Evolutionary conservation across 768 basidiomycete species (phyloP).

Genomic region (Pleurotus tuoliensis): DNA sequence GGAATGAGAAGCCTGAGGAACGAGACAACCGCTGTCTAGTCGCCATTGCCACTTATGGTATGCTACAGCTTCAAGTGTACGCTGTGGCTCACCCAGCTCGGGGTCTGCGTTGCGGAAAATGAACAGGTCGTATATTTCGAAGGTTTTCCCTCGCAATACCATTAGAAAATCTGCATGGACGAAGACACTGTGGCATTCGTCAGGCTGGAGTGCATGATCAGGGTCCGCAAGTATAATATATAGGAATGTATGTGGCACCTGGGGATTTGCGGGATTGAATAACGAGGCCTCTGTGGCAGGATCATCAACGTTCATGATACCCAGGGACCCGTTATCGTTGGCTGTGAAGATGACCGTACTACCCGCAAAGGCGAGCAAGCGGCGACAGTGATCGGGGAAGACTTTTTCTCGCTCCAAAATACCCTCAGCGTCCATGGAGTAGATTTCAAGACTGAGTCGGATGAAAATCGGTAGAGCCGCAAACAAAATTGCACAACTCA

Average conservation of each 20-base stretch:
- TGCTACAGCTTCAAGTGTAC: conserved; percentile 37
- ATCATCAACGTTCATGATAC: conserved; percentile 31
- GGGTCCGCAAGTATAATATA: neutral
- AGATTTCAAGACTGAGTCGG: conserved; percentile 34
- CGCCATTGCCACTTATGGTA: conserved; percentile 51
- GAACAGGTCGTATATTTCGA: conserved; percentile 40
- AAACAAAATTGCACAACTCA: conserved; percentile 15
- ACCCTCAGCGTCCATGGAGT: conserved; percentile 34
- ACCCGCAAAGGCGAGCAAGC: conserved; percentile 31
- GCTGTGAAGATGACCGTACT: conserved; percentile 34
- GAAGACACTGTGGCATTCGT: conserved; percentile 36
- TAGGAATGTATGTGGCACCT: neutral
- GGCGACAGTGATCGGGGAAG: conserved; percentile 26
- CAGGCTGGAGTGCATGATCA: conserved; percentile 22
- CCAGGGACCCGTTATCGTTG: conserved; percentile 23
- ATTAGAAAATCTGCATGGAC: conserved; percentile 41
- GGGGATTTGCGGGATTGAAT: conserved; percentile 26
- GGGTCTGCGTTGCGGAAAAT: conserved; percentile 17
- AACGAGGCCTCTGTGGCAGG: conserved; percentile 30
- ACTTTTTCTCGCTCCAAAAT: conserved; percentile 24
- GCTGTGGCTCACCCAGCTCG: conserved; percentile 14
- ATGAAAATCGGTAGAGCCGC: no score
- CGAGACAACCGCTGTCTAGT: conserved; percentile 48
- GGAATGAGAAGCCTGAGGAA: conserved; percentile 24
- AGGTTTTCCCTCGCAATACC: conserved; percentile 34